These are phyloP conservation scores for Wickerhamiella pararugosa DNA, from an alignment of 1,139 yeast species.

Conservation along the genomic window DNA sequence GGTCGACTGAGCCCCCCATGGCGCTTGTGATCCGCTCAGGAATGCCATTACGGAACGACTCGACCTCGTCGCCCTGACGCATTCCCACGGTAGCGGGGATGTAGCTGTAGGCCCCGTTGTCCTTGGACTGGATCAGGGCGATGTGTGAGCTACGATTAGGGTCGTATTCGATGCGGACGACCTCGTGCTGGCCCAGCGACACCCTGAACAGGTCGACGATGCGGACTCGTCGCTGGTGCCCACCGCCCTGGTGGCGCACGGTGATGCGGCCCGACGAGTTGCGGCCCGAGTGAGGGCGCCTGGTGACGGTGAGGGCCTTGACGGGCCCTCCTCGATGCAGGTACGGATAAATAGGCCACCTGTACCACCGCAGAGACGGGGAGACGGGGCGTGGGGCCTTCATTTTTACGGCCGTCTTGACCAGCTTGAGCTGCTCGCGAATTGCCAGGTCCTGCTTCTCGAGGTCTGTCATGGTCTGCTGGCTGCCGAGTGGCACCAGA, in stretches of 20 bases:
- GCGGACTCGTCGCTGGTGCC: constrained; percentile 79
- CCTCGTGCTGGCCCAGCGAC: constrained; percentile 59
- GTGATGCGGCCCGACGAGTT: constrained; percentile 80
- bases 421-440: constrained; percentile 56
- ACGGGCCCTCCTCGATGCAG: constrained; percentile 77
- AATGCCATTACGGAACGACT: constrained; percentile 75
- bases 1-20: constrained; percentile 79
- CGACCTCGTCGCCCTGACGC: constrained; percentile 83
- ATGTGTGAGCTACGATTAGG: constrained; percentile 92
- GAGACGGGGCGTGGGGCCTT: constrained; percentile 67
- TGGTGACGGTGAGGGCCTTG: constrained; percentile 57
- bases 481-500: constrained; percentile 11
- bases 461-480: constrained; percentile 38
- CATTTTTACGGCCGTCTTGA: constrained; percentile 54
- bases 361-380: constrained; percentile 83
- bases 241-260: constrained; percentile 94
- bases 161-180: constrained; percentile 83
- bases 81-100: constrained; percentile 86
- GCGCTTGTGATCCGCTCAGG: constrained; percentile 63
- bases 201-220: constrained; percentile 61
- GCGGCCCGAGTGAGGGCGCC: constrained; percentile 73
- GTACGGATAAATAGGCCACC: constrained; percentile 76
- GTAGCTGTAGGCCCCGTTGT: constrained; percentile 41
- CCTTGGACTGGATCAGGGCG: constrained; percentile 45
- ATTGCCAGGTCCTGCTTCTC: constrained; percentile 66